These are phyloP conservation scores for Talaromyces proteolyticus DNA, from an alignment of 495 filamentous ascomycete genomes.

Conservation along the genomic window DNA sequence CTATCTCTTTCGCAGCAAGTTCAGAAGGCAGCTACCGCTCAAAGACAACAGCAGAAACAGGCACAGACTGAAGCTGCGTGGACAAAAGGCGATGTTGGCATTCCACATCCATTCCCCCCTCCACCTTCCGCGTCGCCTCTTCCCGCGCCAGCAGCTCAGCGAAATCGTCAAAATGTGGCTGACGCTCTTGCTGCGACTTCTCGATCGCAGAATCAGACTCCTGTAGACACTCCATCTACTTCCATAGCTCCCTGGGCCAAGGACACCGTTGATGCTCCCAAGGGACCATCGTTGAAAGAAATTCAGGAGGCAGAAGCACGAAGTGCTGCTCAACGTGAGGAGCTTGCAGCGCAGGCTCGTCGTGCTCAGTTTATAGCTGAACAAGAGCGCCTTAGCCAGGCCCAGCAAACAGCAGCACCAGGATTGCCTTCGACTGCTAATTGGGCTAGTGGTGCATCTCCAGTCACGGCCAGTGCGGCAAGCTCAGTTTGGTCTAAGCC, in stretches of 20 bases:
- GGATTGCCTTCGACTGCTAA: slow-evolving; percentile 85
- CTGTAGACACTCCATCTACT: slow-evolving; percentile 50
- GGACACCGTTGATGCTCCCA: slow-evolving; percentile 68
- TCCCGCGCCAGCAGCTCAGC: slow-evolving; percentile 80
- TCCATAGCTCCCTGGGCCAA: slow-evolving; percentile 93
- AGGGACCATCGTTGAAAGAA: slow-evolving; percentile 89
- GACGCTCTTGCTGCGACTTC: slow-evolving; percentile 68
- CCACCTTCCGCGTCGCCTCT: slow-evolving; percentile 70
- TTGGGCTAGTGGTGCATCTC: slow-evolving; percentile 77
- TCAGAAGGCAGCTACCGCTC: slow-evolving; percentile 65
- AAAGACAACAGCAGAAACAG: slow-evolving; percentile 37
- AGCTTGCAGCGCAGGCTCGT: slow-evolving; percentile 72
- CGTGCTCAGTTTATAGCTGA: slow-evolving; percentile 63
- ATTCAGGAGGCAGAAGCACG: slow-evolving; percentile 94
- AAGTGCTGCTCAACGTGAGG: slow-evolving; percentile 87
- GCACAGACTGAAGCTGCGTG: slow-evolving; percentile 51
- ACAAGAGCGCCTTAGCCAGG: slow-evolving; percentile 73
- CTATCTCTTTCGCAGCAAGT: slow-evolving; percentile 85
- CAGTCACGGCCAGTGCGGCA: slow-evolving; percentile 43
- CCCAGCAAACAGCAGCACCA: slow-evolving; percentile 54
- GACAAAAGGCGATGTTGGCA: slow-evolving; percentile 52
- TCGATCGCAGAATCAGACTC: slow-evolving; percentile 72
- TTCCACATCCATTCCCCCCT: slow-evolving; percentile 76
- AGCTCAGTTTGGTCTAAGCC: slow-evolving; percentile 58
- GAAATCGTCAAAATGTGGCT: slow-evolving; percentile 75